Evolutionary conservation across 306 rosid genomes (phyloP).

Genomic region (Rubus parviflorus): DNA sequence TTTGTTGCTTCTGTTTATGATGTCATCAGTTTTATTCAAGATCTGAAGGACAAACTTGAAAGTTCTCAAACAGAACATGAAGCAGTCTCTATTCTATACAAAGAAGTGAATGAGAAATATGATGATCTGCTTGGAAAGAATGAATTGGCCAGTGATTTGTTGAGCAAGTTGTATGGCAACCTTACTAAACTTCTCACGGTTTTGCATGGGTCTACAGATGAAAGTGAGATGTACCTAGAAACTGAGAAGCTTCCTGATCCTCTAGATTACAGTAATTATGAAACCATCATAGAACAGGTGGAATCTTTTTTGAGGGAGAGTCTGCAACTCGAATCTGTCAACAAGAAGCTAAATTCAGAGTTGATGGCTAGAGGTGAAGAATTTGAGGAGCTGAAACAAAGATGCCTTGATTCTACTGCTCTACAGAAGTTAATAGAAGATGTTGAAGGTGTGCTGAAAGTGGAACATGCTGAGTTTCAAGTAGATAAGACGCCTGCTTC

Average conservation of each 20-base stretch:
- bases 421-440: conserved; percentile 58
- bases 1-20: conserved; percentile 57
- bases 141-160: conserved; percentile 50
- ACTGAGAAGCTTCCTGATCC: conserved; percentile 52
- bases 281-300: conserved; percentile 50
- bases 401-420: conserved; percentile 55
- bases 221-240: conserved; percentile 41
- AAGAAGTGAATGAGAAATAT: conserved; percentile 53
- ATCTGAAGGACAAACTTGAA: conserved; percentile 62
- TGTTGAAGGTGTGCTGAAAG: conserved; percentile 51
- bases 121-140: conserved; percentile 62
- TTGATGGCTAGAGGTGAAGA: conserved; percentile 57
- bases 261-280: conserved; percentile 57
- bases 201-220: conserved; percentile 46
- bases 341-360: conserved; percentile 56
- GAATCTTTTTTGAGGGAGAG: conserved; percentile 46
- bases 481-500: conserved; percentile 46
- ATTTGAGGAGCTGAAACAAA: conserved; percentile 55
- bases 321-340: conserved; percentile 59
- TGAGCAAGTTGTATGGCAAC: conserved; percentile 52
- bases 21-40: conserved; percentile 61
- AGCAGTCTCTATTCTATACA: conserved; percentile 41
- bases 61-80: conserved; percentile 49
- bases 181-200: conserved; percentile 48
- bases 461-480: conserved; percentile 40